phyloP scores from a whole-genome alignment of 768 basidiomycete genomes.

The Trametes cubensis region DNA sequence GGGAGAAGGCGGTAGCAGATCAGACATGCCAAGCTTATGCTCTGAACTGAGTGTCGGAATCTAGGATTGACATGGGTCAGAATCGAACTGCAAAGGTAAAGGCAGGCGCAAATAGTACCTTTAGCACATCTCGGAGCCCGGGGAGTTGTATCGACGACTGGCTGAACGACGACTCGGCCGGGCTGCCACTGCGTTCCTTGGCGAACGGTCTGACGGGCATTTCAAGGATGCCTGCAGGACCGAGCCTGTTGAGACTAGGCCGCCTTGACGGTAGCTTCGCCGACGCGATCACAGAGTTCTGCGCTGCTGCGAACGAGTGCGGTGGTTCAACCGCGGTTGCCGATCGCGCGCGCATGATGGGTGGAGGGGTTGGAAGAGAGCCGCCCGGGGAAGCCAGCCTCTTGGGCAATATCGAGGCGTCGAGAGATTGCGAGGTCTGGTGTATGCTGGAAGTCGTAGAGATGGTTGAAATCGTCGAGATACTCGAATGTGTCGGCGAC shows the following conservation, averaged over 20 bases:
- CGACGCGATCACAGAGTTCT: conserved; percentile 20
- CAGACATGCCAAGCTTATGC: conserved; percentile 67
- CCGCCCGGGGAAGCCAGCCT: conserved; percentile 33
- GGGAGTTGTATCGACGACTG: conserved; percentile 40
- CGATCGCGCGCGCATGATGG: conserved; percentile 39
- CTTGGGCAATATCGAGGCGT: conserved; percentile 39
- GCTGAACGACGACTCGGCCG: conserved; percentile 34
- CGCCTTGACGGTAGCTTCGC: conserved; percentile 18
- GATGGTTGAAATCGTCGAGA: conserved; percentile 34
- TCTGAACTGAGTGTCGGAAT: conserved; percentile 70
- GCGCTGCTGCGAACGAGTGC: conserved; percentile 4
- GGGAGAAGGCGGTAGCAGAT: conserved; percentile 77
- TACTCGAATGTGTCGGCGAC: conserved; percentile 39
- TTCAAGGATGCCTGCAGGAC: conserved; percentile 60
- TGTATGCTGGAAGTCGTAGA: conserved; percentile 41
- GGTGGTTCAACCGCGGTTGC: conserved; percentile 33
- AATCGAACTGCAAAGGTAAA: not conserved
- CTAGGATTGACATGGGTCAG: conserved; percentile 36
- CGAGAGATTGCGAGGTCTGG: conserved; percentile 60
- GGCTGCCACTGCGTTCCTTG: conserved; percentile 51
- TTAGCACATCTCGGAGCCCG: conserved; percentile 72
- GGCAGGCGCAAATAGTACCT: conserved; percentile 45
- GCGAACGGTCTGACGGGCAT: conserved; percentile 50
- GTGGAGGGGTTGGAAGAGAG: conserved; percentile 35
- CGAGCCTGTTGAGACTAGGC: conserved; percentile 51